Evolutionary conservation across 2,329 filamentous ascomycete genomes (phyloP).

Genomic region (Alternaria triticimaculans): DNA sequence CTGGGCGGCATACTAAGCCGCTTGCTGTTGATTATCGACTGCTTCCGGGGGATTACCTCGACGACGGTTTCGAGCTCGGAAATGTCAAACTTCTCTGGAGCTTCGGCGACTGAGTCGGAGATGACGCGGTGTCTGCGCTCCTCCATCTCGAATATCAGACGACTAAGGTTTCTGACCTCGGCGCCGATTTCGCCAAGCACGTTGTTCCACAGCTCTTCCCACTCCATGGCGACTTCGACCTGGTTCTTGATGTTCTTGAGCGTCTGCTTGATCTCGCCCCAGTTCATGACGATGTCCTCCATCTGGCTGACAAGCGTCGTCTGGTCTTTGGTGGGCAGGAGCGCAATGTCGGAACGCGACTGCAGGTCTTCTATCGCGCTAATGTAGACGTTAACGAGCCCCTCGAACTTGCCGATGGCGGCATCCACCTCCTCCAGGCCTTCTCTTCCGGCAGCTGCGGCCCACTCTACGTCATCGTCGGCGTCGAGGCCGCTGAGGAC

Average conservation of each 20-base stretch:
- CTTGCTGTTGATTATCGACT: constrained; percentile 63
- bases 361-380: constrained; percentile 93
- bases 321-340: constrained; percentile 74
- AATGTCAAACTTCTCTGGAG: constrained; percentile 73
- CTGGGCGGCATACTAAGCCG: constrained; percentile 71
- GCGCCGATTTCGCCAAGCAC: constrained; percentile 92
- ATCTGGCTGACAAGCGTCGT: constrained; percentile 82
- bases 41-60: constrained; percentile 74
- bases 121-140: constrained; percentile 86
- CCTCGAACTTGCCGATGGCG: constrained; percentile 83
- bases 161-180: constrained; percentile 80
- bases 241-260: constrained; percentile 84
- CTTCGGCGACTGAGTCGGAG: constrained; percentile 63
- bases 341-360: constrained; percentile 74
- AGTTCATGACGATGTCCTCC: constrained; percentile 84
- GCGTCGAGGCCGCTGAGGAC: constrained; percentile 89
- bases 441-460: constrained; percentile 82
- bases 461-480: constrained; percentile 98
- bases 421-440: constrained; percentile 72
- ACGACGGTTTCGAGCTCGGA: constrained; percentile 92
- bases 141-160: constrained; percentile 96
- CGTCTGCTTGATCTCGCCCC: constrained; percentile 79
- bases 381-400: constrained; percentile 90
- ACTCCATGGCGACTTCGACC: constrained; percentile 97
- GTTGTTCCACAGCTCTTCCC: constrained; percentile 95